Percentiles rank a stretch among this genome's conserved stretches.
Conservation (phyloP, 2,329 filamentous ascomycete genomes). For the Diaporthe capsici region DNA sequence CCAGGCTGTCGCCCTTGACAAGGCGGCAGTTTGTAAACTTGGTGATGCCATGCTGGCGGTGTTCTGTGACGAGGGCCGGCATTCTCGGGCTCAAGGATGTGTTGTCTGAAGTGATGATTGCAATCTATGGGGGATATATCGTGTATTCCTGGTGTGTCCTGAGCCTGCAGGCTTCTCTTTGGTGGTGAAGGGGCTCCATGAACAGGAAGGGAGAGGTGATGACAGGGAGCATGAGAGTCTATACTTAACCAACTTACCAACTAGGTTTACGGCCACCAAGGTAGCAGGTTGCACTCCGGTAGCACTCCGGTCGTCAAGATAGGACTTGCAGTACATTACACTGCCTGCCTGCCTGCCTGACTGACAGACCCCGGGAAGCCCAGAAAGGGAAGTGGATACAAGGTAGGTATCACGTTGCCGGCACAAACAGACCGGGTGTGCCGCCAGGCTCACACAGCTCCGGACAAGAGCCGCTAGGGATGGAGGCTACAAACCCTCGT, state of each 20-base stretch:
- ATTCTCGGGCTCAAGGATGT: constrained; percentile 55
- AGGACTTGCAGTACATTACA: constrained; percentile 1
- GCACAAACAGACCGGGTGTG: constrained; percentile 16
- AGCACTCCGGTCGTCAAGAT: constrained; percentile 23
- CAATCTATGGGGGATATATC: constrained; percentile 16
- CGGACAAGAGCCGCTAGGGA: neutral
- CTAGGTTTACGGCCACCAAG: neutral
- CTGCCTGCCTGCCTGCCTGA: neutral
- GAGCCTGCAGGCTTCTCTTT: constrained; percentile 31
- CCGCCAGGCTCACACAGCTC: constrained; percentile 7
- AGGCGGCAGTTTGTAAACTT: constrained; percentile 92
- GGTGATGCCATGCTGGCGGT: constrained; percentile 72
- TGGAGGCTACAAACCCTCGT: constrained; percentile 23
- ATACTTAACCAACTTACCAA: constrained; percentile 35
- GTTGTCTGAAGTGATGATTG: neutral
- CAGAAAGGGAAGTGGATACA: constrained; percentile 16
- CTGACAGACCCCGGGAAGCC: constrained; percentile 33
- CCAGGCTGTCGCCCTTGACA: constrained; percentile 75
- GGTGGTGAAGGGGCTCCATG: constrained; percentile 32
- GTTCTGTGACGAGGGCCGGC: constrained; percentile 61
- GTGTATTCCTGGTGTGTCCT: neutral
- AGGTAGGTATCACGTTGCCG: constrained; percentile 39
- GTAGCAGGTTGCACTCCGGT: constrained; percentile 16
- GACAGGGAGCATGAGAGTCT: constrained; percentile 6
- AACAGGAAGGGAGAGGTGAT: neutral